phyloP scores from a whole-genome alignment of 1,284 basidiomycete genomes.

The Cutaneotrichosporon cutaneum region DNA sequence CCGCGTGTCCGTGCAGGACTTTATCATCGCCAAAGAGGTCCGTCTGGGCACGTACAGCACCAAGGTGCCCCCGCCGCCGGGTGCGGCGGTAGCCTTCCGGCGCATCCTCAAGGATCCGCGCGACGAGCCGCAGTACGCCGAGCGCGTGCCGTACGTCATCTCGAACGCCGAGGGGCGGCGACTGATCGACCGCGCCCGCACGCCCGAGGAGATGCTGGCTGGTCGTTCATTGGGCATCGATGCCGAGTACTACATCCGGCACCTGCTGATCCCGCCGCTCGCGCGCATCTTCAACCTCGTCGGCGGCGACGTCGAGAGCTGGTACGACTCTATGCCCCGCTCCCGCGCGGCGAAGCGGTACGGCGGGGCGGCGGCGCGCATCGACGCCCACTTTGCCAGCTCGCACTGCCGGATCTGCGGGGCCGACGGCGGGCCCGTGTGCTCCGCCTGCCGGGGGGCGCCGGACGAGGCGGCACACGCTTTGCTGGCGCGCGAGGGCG shows the following conservation, averaged over 20 bases:
- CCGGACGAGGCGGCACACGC: slow-evolving; percentile 63
- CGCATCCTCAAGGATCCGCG: slow-evolving; percentile 72
- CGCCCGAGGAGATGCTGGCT: slow-evolving; percentile 73
- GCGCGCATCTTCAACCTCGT: slow-evolving; percentile 87
- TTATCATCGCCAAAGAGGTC: slow-evolving; percentile 93
- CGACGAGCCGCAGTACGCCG: slow-evolving; percentile 85
- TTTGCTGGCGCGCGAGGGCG: slow-evolving; percentile 61
- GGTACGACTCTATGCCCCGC: slow-evolving; percentile 84
- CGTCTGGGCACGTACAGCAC: slow-evolving; percentile 90
- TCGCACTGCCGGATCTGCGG: slow-evolving; percentile 16
- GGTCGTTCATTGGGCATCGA: slow-evolving; percentile 72
- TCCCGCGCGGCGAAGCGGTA: slow-evolving; percentile 54
- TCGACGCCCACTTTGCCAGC: slow-evolving; percentile 27
- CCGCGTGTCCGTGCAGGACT: slow-evolving; percentile 79
- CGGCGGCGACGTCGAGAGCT: slow-evolving; percentile 80
- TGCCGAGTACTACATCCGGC: slow-evolving; percentile 84
- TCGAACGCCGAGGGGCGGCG: slow-evolving; percentile 65
- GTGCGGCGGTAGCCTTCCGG: slow-evolving; percentile 79
- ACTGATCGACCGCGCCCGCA: slow-evolving; percentile 77
- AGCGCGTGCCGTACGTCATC: slow-evolving; percentile 90
- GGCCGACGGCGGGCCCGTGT: slow-evolving; percentile 53
- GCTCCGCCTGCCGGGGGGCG: slow-evolving; percentile 61
- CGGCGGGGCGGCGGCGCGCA: slow-evolving; percentile 7
- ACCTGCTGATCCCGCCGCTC: slow-evolving; percentile 83
- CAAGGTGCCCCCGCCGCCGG: slow-evolving; percentile 81